phyloP scores from a whole-genome alignment of 352 stramenopile genomes.

The Phytophthora megakarya region DNA sequence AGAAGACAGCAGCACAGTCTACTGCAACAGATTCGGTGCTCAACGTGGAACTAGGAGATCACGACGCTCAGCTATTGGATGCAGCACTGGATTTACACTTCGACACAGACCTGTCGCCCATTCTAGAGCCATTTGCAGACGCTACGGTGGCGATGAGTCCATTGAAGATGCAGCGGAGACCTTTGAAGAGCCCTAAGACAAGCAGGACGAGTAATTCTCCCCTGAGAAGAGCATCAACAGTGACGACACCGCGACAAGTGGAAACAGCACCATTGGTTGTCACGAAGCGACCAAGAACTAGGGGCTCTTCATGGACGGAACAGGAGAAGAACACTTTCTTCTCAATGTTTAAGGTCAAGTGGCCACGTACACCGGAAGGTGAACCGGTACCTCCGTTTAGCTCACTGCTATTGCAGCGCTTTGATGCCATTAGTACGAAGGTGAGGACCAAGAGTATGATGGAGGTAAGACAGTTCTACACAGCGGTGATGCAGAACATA shows the following conservation, averaged over 20 bases:
- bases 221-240: conserved; percentile 14
- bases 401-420: conserved; percentile 56
- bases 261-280: conserved; percentile 10
- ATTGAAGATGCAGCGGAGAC: conserved; percentile 22
- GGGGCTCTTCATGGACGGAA: conserved; percentile 47
- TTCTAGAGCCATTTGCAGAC: conserved; percentile 49
- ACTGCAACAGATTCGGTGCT: conserved; percentile 46
- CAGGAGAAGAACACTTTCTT: conserved; percentile 75
- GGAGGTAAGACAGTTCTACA: conserved; percentile 69
- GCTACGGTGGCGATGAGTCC: conserved; percentile 25
- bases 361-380: conserved; percentile 36
- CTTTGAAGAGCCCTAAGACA: conserved; percentile 22
- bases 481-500: conserved; percentile 53
- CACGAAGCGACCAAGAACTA: conserved; percentile 32
- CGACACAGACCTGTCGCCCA: conserved; percentile 58
- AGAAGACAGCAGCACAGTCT: conserved; percentile 40
- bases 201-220: conserved; percentile 20
- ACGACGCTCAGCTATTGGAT: conserved; percentile 33
- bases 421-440: conserved; percentile 65
- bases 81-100: conserved; percentile 43
- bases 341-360: conserved; percentile 72
- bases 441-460: conserved; percentile 64
- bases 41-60: conserved; percentile 34
- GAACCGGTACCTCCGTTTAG: conserved; percentile 36
- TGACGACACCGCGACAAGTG: conserved; percentile 14